Base-by-base conservation (phyloP, 805 yeast genomes). In the Suhomyces emberorum region DNA sequence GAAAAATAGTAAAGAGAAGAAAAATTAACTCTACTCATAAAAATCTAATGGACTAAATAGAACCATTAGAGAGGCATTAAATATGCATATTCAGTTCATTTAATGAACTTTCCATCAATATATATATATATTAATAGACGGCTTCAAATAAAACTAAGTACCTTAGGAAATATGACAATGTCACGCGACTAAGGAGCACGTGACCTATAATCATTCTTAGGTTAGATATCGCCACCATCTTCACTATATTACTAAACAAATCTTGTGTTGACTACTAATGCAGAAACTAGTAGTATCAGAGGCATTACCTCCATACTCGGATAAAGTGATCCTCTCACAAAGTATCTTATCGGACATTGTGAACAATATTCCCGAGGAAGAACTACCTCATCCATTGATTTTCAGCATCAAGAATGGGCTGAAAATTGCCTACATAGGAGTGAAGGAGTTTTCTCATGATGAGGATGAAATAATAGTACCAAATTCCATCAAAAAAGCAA, bases 361-460 rank as follows among this genome's bases (percentile, higher is more conserved):
- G 3, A 47, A 44, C n/a, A 27, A 31, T 3, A 51, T 49, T 18
- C 38, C 52, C 10, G 40, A 36, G 7, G 32, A 29, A 16, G 16
- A 39, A 11, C 46, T 62, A 18, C 65, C 66, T 6, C 65, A 69
- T 30, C 74, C 76, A 1, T 52, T 71, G 24, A 61, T 64, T 4
- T 64, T 67, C 43, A 42, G 43, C 34, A 39, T 45, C 48, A 11
- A 26, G 2, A 16, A 24, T 9, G 30, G 39, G 11, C 45, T 42
- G 30, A 42, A 39, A 15, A 32, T 44, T 9, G 52, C 65, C 3
- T 57, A 57, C 35, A 68, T 61, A 8, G 79, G 78, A 1, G 76
- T 73, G 4, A 59, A 64, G n/a, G 76, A 73, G 53, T 73, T 73
- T 45, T 61, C 74, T 0, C 27, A 34, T 5, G 70, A 72, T 0